These are phyloP conservation scores for Acacia concinna DNA, from an alignment of 331 rosid genomes.

Conservation along the genomic window DNA sequence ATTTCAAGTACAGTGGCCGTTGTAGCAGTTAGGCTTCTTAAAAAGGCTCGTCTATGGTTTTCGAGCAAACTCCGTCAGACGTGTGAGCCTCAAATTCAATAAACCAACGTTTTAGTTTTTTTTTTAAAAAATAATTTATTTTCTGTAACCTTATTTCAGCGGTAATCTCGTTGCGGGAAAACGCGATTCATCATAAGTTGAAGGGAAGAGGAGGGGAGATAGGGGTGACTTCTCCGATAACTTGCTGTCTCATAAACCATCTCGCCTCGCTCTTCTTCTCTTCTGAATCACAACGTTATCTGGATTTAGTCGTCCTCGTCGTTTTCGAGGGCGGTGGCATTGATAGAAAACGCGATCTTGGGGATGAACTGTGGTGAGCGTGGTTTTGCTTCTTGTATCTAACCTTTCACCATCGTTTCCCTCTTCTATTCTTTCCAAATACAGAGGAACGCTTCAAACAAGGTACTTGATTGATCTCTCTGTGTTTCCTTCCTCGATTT, in stretches of 20 bases:
- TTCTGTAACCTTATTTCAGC: not conserved
- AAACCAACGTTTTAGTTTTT: not conserved
- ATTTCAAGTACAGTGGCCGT: not conserved
- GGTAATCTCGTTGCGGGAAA: not conserved
- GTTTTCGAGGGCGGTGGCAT: slow-evolving; percentile 5
- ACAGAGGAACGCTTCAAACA: slow-evolving; percentile 4
- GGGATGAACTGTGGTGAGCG: not conserved
- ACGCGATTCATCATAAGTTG: not conserved
- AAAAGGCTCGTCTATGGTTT: slow-evolving; percentile 4
- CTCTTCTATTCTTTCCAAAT: not conserved
- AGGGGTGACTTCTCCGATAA: not conserved
- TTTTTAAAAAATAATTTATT: too few relatives aligned
- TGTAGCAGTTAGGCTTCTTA: not conserved
- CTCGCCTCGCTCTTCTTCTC: slow-evolving; percentile 10
- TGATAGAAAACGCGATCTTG: not conserved
- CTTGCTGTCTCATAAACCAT: not conserved
- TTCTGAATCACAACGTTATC: slow-evolving; percentile 1
- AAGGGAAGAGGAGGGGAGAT: not conserved
- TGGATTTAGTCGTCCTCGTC: slow-evolving; percentile 10
- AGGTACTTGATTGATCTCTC: slow-evolving; percentile 33
- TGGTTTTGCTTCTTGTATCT: slow-evolving; percentile 5
- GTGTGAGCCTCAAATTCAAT: not conserved
- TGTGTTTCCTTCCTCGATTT: not conserved
- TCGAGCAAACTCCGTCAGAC: not conserved
- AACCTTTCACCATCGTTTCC: not conserved